A percentile compares a stretch with the other conserved stretches of the same genome.
phyloP scores from a whole-genome alignment of 2,329 filamentous ascomycete genomes.

The Ophiosphaerella korrae region DNA sequence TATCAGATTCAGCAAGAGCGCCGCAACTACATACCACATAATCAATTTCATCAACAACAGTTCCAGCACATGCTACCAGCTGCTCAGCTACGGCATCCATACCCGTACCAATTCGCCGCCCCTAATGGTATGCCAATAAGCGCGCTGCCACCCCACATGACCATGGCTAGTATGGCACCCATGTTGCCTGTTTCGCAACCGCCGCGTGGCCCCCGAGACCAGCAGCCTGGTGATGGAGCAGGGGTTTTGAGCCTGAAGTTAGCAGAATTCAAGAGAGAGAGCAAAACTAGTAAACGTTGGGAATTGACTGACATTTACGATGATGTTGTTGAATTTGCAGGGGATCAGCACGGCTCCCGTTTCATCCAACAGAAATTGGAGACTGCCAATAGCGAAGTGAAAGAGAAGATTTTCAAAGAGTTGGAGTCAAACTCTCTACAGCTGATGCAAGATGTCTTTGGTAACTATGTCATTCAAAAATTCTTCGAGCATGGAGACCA shows the following conservation, averaged over 20 bases:
- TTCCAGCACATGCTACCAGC: conserved; percentile 43
- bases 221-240: conserved; percentile 57
- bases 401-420: conserved; percentile 86
- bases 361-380: conserved; percentile 95
- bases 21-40: conserved; percentile 39
- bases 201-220: conserved; percentile 55
- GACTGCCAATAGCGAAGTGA: conserved; percentile 92
- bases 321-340: conserved; percentile 90
- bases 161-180: conserved; percentile 42
- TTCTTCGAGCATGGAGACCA: conserved; percentile 96
- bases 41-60: conserved; percentile 40
- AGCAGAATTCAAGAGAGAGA: conserved; percentile 78
- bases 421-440: conserved; percentile 83
- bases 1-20: conserved; percentile 52
- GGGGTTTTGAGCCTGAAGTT: conserved; percentile 73
- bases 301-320: conserved; percentile 88
- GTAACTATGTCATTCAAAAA: conserved; percentile 98
- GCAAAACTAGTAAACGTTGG: conserved; percentile 74
- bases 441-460: conserved; percentile 95
- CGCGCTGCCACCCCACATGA: conserved; percentile 38
- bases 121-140: conserved; percentile 45
- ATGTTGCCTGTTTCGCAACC: conserved; percentile 47
- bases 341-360: conserved; percentile 92
- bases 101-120: conserved; percentile 43
- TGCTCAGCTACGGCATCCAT: conserved; percentile 44